Evolutionary conservation across 2,329 filamentous ascomycete genomes (phyloP).

Genomic region (Fusarium setosum): DNA sequence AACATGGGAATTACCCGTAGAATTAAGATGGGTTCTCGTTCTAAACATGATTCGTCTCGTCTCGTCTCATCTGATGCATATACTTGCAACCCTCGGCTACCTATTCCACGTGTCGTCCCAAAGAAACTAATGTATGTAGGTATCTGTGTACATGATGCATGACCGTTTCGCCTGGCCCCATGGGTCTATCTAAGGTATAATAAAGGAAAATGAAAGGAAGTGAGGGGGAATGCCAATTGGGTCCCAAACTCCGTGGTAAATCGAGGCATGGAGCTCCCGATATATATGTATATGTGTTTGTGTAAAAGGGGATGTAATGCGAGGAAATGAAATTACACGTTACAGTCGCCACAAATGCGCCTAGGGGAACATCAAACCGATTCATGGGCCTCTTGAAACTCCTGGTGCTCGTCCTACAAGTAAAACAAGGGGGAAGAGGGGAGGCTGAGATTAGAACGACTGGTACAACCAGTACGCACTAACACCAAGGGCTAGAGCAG

Average conservation of each 20-base stretch:
- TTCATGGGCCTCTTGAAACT: neutral
- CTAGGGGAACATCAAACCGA: neutral
- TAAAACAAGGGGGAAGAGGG: neutral
- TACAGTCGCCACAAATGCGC: neutral
- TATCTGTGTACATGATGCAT: constrained; percentile 25
- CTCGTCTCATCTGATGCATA: neutral
- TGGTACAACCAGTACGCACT: constrained; percentile 58
- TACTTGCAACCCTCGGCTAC: neutral
- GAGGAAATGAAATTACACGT: neutral
- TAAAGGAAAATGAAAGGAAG: constrained; percentile 6
- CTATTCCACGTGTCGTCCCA: neutral
- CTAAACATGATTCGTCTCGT: constrained; percentile 4
- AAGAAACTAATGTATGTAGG: constrained; percentile 9
- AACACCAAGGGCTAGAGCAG: constrained; percentile 54
- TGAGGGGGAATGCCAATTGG: neutral
- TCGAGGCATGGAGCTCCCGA: neutral
- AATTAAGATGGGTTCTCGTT: neutral
- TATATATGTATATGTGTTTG: neutral
- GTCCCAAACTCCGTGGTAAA: neutral
- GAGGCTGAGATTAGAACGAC: neutral
- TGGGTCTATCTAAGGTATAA: constrained; percentile 15
- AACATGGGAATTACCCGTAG: no score
- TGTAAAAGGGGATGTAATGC: neutral
- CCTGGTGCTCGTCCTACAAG: neutral
- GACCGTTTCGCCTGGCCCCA: constrained; percentile 25